Base-by-base conservation (phyloP, 257 asterid genomes). In the Capsicum chinense region DNA sequence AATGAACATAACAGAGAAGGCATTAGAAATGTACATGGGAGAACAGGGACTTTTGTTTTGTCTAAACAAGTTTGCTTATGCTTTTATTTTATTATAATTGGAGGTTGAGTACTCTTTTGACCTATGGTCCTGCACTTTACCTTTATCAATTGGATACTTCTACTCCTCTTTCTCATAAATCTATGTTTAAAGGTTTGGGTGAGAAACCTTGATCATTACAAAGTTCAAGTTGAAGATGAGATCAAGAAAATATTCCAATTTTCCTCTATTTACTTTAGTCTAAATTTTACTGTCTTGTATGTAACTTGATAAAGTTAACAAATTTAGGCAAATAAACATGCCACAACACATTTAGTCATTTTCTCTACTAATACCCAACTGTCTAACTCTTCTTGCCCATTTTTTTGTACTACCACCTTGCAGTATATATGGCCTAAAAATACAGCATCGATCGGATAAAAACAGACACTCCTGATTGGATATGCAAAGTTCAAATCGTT, bases 21-120 rank as follows among this genome's bases (percentile, higher is more conserved):
- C 94, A 6, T n/a, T 87, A n/a, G 98, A 94, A 89, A 58, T 95
- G 62, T 94, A 95, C 33, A 57, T 93, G 83, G 97, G 98, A 9
- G 97, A 94, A 85, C 94, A 93, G 85, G 97, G 99, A 6, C 9
- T 80, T 7, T 73, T 94, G 83, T 95, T 91, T 82, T 95, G 98
- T 98, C 95, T 95, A 16, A 95, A 94, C 90, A 95, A 95, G 88
- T 91, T 95, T 78, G 97, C 98, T 9, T 95, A 94, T 83, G 99
- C 97, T 52, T 95, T 97, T 42, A 95, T 94, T 79, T 84, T 86
- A 92, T 95, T 48, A 85, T 94, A 6, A 95, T 95, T 12, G 97
- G 98, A 37, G 98, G 95, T 7, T 95, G 98, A 98, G 91, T 95
- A 63, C 14, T 91, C 33, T 95, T 95, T 89, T 92, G 97, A 9